Evolutionary conservation across 2,329 filamentous ascomycete species (phyloP).

Genomic region (Macrophomina pseudophaseolina): DNA sequence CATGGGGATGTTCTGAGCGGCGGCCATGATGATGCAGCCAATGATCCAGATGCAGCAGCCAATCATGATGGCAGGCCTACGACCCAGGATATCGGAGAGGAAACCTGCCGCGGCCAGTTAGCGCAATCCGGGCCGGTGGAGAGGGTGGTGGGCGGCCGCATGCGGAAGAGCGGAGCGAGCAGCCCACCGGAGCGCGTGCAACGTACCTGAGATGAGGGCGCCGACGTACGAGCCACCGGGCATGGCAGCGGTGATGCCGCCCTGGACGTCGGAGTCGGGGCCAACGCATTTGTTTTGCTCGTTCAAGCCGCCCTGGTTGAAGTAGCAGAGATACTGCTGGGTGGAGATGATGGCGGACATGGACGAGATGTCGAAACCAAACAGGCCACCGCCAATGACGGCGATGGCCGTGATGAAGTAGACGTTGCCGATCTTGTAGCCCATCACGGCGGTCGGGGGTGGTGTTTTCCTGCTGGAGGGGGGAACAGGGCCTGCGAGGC

Average conservation of each 20-base stretch:
- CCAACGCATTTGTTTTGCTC: slow-evolving; percentile 53
- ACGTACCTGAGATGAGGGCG: slow-evolving; percentile 57
- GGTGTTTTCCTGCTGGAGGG: not conserved
- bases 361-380: slow-evolving; percentile 67
- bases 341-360: slow-evolving; percentile 61
- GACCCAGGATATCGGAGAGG: slow-evolving; percentile 62
- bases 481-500: slow-evolving; percentile 1
- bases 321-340: slow-evolving; percentile 73
- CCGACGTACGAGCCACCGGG: slow-evolving; percentile 72
- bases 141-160: not conserved
- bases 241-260: slow-evolving; percentile 73
- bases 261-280: slow-evolving; percentile 62
- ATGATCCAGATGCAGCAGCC: slow-evolving; percentile 60
- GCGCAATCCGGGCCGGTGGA: not conserved
- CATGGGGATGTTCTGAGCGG: slow-evolving; percentile 71
- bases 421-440: slow-evolving; percentile 57
- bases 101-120: slow-evolving; percentile 35
- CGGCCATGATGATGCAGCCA: slow-evolving; percentile 67
- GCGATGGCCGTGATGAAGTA: slow-evolving; percentile 63
- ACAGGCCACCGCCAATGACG: slow-evolving; percentile 68
- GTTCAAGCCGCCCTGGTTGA: slow-evolving; percentile 60
- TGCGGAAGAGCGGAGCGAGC: not conserved
- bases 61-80: slow-evolving; percentile 59
- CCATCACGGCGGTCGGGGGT: slow-evolving; percentile 8
- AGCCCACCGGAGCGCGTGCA: slow-evolving; percentile 8